A percentile compares a stretch with the other conserved stretches of the same genome.
These are phyloP conservation scores for Annulohypoxylon stygium DNA, from an alignment of 495 filamentous ascomycete species.

Conservation along the genomic window DNA sequence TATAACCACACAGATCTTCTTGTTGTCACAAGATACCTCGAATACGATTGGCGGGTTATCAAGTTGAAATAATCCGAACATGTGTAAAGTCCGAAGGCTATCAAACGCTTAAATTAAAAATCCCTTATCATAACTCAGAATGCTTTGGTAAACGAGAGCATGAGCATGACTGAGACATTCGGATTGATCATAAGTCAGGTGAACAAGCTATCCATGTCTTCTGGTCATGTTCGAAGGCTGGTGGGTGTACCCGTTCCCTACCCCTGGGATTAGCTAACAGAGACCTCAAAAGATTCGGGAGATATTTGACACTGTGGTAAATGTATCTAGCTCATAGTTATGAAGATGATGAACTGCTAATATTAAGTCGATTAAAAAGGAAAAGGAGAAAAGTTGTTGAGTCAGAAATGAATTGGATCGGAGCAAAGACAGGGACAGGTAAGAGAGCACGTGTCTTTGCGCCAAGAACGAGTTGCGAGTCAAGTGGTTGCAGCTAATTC, in stretches of 20 bases:
- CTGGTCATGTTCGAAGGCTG: background rate
- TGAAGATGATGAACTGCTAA: slow-evolving; percentile 21
- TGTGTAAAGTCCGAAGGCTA: background rate
- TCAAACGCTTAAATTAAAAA: background rate
- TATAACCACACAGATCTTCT: background rate
- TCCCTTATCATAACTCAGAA: background rate
- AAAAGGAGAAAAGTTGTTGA: slow-evolving; percentile 25
- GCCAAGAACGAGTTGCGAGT: slow-evolving; percentile 37
- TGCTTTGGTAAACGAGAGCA: background rate
- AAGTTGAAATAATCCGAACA: background rate
- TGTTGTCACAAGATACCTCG: background rate
- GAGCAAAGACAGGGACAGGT: background rate
- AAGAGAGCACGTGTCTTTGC: slow-evolving; percentile 42
- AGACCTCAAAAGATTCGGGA: background rate
- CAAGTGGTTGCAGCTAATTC: slow-evolving; percentile 35
- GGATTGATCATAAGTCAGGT: slow-evolving; percentile 3
- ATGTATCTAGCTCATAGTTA: background rate
- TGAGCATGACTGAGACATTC: slow-evolving; percentile 2
- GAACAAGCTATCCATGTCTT: slow-evolving; percentile 6
- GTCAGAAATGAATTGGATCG: background rate
- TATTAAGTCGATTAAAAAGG: slow-evolving; percentile 11
- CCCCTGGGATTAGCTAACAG: background rate
- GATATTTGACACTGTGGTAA: background rate
- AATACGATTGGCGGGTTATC: background rate
- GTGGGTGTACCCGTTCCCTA: background rate